These are phyloP conservation scores for Mallotus japonicus DNA, from an alignment of 441 rosid genomes.

Conservation along the genomic window DNA sequence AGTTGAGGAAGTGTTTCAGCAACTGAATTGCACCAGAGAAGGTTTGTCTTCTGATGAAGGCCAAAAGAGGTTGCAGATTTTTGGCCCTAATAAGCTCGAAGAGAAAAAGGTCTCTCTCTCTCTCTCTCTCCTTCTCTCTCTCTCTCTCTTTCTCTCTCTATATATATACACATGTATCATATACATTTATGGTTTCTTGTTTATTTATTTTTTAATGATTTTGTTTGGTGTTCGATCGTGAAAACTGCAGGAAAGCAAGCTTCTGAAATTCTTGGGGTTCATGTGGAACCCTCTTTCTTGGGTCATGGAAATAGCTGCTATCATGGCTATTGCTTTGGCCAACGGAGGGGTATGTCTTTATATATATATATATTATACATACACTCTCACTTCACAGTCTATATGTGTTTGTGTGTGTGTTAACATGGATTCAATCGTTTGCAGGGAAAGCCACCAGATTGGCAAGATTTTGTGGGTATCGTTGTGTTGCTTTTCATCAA, in stretches of 20 bases:
- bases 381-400: not conserved
- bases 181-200: too few species aligned
- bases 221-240: too few species aligned
- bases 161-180: not conserved
- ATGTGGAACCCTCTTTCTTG: conserved; percentile 99
- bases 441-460: conserved; percentile 81
- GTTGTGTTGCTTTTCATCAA: conserved; percentile 68
- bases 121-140: not conserved
- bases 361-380: conserved; percentile 5
- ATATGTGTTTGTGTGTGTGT: not conserved
- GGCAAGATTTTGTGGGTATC: conserved; percentile 90
- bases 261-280: conserved; percentile 78
- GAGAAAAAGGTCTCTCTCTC: conserved; percentile 50
- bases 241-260: conserved; percentile 59
- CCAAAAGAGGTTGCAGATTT: conserved; percentile 63
- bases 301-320: conserved; percentile 94
- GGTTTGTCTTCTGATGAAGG: conserved; percentile 75
- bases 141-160: not conserved
- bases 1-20: conserved; percentile 76
- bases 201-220: too few species aligned
- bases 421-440: conserved; percentile 1
- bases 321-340: conserved; percentile 90
- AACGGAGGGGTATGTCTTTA: conserved; percentile 64
- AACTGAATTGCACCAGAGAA: conserved; percentile 61
- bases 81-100: conserved; percentile 87